Percentiles rank a stretch among this genome's conserved stretches.
These are phyloP conservation scores for Coprinopsis strossmayeri DNA, from an alignment of 768 basidiomycete genomes.

Conservation along the genomic window DNA sequence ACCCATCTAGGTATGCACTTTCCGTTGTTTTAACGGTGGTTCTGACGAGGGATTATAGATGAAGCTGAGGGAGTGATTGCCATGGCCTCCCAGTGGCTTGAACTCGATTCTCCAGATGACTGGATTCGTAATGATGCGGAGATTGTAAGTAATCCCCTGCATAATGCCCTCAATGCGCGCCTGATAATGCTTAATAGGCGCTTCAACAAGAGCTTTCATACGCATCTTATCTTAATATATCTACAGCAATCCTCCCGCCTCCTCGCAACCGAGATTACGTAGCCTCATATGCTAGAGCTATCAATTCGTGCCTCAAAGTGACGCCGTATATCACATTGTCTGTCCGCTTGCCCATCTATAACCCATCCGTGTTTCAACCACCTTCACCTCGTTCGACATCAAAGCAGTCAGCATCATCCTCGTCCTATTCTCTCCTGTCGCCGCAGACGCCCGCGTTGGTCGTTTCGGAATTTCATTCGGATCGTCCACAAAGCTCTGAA, in stretches of 20 bases:
- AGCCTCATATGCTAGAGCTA: constrained; percentile 88
- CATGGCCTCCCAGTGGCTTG: constrained; percentile 90
- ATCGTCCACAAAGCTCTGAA: constrained; percentile 34
- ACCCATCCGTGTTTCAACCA: constrained; percentile 54
- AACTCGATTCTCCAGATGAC: constrained; percentile 87
- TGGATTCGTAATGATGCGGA: constrained; percentile 96
- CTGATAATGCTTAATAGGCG: constrained; percentile 45
- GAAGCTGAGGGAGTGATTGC: constrained; percentile 68
- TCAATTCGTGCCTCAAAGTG: constrained; percentile 70
- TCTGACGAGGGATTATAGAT: constrained; percentile 48
- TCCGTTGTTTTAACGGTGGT: constrained; percentile 9
- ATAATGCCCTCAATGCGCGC: constrained; percentile 8
- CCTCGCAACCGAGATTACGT: constrained; percentile 79
- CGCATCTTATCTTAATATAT: constrained; percentile 86
- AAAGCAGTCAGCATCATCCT: constrained; percentile 15
- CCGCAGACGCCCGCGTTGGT: constrained; percentile 28
- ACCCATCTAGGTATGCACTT: constrained; percentile 71
- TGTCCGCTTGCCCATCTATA: constrained; percentile 78
- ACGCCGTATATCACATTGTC: constrained; percentile 74
- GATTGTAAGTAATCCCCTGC: constrained; percentile 53
- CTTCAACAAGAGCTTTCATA: constrained; percentile 90
- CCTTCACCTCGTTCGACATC: constrained; percentile 19
- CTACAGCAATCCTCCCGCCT: constrained; percentile 80
- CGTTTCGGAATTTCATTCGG: constrained; percentile 25
- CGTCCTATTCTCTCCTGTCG: constrained; percentile 8